Evolutionary conservation across 768 basidiomycete genomes (phyloP).

Genomic region (Amanita muscaria): DNA sequence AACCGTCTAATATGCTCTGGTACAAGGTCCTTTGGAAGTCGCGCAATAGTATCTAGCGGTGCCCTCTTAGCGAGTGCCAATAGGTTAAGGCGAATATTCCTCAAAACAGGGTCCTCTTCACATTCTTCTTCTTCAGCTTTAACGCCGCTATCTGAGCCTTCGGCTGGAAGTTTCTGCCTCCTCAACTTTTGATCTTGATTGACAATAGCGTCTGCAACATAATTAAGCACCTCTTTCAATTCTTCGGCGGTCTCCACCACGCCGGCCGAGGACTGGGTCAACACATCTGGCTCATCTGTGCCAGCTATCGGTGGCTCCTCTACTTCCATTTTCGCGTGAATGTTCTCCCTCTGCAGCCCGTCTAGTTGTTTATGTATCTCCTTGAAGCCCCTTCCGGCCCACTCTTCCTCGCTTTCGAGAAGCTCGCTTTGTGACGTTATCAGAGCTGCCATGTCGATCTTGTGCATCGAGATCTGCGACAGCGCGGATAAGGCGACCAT

Average conservation of each 20-base stretch:
- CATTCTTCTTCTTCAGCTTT: constrained; percentile 4
- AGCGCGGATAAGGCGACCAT: constrained; percentile 31
- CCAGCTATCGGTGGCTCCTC: constrained; percentile 1
- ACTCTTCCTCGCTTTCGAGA: constrained; percentile 42
- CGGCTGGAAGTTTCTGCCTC: constrained; percentile 3
- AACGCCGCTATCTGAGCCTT: neutral
- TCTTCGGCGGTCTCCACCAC: constrained; percentile 36
- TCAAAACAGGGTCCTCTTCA: constrained; percentile 41
- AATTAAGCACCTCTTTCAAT: constrained; percentile 47
- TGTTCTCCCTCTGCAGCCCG: constrained; percentile 7
- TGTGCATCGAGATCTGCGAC: constrained; percentile 33
- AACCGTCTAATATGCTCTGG: constrained; percentile 56
- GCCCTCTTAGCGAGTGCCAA: constrained; percentile 73
- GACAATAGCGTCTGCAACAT: constrained; percentile 45
- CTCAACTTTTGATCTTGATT: constrained; percentile 29
- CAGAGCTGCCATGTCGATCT: constrained; percentile 46
- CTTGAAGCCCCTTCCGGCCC: constrained; percentile 37
- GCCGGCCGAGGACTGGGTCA: constrained; percentile 8
- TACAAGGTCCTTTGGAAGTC: constrained; percentile 53
- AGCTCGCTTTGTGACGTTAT: constrained; percentile 40
- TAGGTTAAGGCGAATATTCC: constrained; percentile 61
- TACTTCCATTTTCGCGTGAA: constrained; percentile 10
- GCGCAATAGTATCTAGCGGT: constrained; percentile 62
- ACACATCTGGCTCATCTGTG: constrained; percentile 10
- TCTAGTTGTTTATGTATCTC: constrained; percentile 16